Base-by-base conservation (phyloP, 768 basidiomycete genomes). In the Lentinula sp. region DNA sequence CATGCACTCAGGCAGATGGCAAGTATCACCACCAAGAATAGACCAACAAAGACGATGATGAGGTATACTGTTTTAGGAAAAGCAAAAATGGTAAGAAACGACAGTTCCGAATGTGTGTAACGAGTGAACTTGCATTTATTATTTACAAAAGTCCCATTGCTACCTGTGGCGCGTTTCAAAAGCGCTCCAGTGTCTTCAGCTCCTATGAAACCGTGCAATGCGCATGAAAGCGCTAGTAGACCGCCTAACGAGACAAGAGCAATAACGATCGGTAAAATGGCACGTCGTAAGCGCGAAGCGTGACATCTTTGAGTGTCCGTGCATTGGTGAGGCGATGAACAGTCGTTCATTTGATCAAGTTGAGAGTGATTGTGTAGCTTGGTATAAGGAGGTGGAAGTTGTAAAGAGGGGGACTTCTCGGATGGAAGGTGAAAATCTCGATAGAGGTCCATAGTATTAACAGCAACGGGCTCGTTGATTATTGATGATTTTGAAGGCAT, bases 1-100 rank as follows among this genome's bases (percentile, higher is more conserved):
- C 87, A 88, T 18, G 78, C 83, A 63, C 81, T 82, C 16, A 87
- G 77, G 76, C 84, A 82, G 55, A 88, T 69, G 0, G 63, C 85
- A 1, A 81, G 75, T 7, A 85, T 67, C 5, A 87, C 34, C 0
- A 86, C 82, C 0, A 88, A 69, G 42, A 83, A 65, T 4, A 88
- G 69, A 2, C 87, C 87, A 9, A 88, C 84, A 67, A 88, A 83
- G n/a, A 86, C 65, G 39, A 87, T 73, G 39, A 87, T 84, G 32
- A 88, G 75, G 65, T 87, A 88, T 16, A 83, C 86, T 87, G 59
- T 2, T 40, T 8, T 10, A 32, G 13, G 10, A 13, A 13, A 28
- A 28, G 28, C n/a, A 18, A 31, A 39, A 35, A 8, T 4, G 50
- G 35, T 23, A 18, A 43, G 35, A 16, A 16, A n/a, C 9, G 46